Conservation (phyloP, 305 asterid genomes). For the Euphrasia arctica region DNA sequence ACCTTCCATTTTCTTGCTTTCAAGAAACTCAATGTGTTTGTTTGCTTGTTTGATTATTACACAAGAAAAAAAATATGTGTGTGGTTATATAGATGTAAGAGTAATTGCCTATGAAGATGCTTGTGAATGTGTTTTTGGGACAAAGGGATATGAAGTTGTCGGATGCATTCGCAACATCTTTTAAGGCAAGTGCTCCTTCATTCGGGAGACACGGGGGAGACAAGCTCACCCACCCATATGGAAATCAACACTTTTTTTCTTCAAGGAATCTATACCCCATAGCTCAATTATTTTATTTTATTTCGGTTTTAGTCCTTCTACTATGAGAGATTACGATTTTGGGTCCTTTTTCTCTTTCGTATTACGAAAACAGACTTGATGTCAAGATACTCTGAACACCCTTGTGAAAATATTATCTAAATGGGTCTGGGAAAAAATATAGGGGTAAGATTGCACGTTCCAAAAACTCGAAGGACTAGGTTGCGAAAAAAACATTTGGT, state of each 20-base stretch:
- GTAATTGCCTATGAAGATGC: neutral
- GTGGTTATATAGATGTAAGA: constrained; percentile 5
- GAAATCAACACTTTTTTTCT: constrained; percentile 28
- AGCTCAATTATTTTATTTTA: constrained; percentile 21
- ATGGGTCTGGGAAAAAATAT: no score
- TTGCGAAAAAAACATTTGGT: no score
- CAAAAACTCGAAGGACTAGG: no score
- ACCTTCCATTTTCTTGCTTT: neutral
- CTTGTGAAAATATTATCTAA: no score
- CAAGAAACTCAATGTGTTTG: neutral
- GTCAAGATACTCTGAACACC: no score
- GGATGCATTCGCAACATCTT: constrained; percentile 45
- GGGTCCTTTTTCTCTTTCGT: no score
- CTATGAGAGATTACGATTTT: no score
- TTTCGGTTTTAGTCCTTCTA: neutral
- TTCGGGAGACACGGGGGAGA: constrained; percentile 62
- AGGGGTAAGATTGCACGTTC: no score
- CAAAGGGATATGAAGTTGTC: constrained; percentile 47
- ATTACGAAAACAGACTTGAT: no score
- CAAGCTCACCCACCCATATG: constrained; percentile 59
- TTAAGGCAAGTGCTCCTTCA: constrained; percentile 39
- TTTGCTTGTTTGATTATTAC: constrained; percentile 4
- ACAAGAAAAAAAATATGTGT: neutral
- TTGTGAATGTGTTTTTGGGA: constrained; percentile 27
- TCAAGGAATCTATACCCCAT: constrained; percentile 8